Base-by-base conservation (phyloP, 176 grass and related monocot genomes). In the Pontederia paniculata region DNA sequence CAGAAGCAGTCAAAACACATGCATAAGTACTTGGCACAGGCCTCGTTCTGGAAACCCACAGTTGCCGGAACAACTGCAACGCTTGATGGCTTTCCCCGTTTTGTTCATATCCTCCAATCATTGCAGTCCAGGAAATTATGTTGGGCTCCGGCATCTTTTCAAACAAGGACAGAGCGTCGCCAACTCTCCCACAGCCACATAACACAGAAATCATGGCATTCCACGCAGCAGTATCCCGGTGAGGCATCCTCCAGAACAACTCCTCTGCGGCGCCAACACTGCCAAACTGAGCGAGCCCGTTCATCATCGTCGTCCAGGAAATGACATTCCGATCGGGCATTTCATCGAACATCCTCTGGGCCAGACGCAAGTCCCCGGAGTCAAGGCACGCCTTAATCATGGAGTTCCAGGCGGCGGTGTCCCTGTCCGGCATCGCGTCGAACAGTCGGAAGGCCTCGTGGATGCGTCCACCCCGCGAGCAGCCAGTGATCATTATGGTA, bases 31-130 rank as follows among this genome's bases (percentile, higher is more conserved):
- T 85, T 37, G 77, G 17, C 15, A 64, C 68, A 45, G 69, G 72
- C 55, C 61, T 81, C 50, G 81, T 81, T 68, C 78, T 73, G 0
- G 63, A 76, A 41, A 70, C 67, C 44, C 85, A 96, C 82, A 89
- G 80, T 59, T 42, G 55, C 43, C 78, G 28, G 28, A 89, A 96
- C 50, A 87, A 73, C 22, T 63, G 50, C 51, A 74, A 65, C 28
- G 86, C 76, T 50, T 43, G 55, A 14, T 21, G 58, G 22, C 68
- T 62, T 1, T 28, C 53, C 12, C 79, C 82, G 44, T 81, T 86
- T 1, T 77, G 83, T 17, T 79, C 73, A 42, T 80, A 83, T 50
- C 91, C 85, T 14, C 73, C 70, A 76, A 86, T 74, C 70, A 96
- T 79, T 37, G 53, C 55, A 9, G 82, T 96, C 78, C 78, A 81